Percentiles rank a stretch among this genome's conserved stretches.
These are phyloP conservation scores for Paramecium caudatum DNA, from an alignment of 73 alveolate species.

Conservation along the genomic window DNA sequence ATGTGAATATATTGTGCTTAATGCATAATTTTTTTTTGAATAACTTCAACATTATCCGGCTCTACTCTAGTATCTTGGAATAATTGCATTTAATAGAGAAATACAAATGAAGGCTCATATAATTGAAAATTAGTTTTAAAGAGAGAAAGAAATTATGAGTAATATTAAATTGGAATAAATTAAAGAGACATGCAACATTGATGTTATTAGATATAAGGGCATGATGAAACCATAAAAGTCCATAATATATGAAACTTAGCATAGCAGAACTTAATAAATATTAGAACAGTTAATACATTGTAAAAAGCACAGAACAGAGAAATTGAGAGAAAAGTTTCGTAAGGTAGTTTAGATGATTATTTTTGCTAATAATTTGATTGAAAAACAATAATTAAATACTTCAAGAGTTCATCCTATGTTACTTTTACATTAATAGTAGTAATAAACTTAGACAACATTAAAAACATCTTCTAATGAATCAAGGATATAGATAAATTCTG, in stretches of 20 bases:
- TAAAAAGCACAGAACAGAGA: not conserved
- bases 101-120: conserved; percentile 12
- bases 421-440: not conserved
- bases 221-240: conserved; percentile 26
- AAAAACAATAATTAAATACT: not conserved
- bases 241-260: not conserved
- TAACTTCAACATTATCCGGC: conserved; percentile 4
- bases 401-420: not conserved
- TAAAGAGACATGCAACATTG: conserved; percentile 27
- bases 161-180: not conserved
- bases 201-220: conserved; percentile 8
- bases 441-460: not conserved
- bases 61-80: not conserved
- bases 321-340: not conserved
- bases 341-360: conserved; percentile 45
- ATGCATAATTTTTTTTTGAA: not conserved
- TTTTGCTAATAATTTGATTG: conserved; percentile 36
- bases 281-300: conserved; percentile 1
- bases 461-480: conserved; percentile 10
- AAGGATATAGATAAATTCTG: no score
- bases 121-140: not conserved
- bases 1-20: not conserved
- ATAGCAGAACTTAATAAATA: not conserved
- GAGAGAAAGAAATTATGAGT: conserved; percentile 20
- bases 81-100: conserved; percentile 9